Evolutionary conservation across 331 rosid species (phyloP).

Genomic region (Rhamnella rubrinervis): DNA sequence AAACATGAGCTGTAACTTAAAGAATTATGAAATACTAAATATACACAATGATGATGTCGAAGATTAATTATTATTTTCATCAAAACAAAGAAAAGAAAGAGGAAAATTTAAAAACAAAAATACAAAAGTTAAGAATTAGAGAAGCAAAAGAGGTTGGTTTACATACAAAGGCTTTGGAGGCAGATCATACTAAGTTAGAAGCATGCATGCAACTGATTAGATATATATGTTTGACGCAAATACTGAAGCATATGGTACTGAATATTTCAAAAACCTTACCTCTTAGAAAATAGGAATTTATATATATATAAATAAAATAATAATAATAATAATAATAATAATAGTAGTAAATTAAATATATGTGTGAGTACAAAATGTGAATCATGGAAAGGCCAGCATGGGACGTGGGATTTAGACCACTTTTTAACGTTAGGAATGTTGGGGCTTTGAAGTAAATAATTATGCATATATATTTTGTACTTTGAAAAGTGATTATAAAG

Average conservation of each 20-base stretch:
- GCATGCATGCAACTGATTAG: neutral
- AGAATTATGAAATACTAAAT: too few species aligned
- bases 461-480: constrained; percentile 5
- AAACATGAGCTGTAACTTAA: too few species aligned
- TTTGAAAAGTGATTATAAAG: constrained; percentile 71
- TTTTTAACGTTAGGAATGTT: constrained; percentile 79
- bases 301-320: neutral
- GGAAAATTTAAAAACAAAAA: too few species aligned
- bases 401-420: constrained; percentile 49
- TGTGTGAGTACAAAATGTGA: constrained; percentile 20
- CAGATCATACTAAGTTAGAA: neutral
- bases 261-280: neutral
- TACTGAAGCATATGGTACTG: neutral
- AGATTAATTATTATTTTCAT: too few species aligned
- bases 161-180: too few species aligned
- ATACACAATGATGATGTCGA: too few species aligned
- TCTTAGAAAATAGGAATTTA: neutral
- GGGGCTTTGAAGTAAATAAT: constrained; percentile 37
- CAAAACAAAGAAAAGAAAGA: too few species aligned
- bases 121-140: too few species aligned
- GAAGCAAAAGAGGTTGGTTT: too few species aligned
- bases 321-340: neutral
- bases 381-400: constrained; percentile 37
- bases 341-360: neutral
- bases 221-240: neutral